Percentiles rank a stretch among this genome's conserved stretches.
phyloP scores from a whole-genome alignment of 169 alveolate species.

The Eimeria tenella region DNA sequence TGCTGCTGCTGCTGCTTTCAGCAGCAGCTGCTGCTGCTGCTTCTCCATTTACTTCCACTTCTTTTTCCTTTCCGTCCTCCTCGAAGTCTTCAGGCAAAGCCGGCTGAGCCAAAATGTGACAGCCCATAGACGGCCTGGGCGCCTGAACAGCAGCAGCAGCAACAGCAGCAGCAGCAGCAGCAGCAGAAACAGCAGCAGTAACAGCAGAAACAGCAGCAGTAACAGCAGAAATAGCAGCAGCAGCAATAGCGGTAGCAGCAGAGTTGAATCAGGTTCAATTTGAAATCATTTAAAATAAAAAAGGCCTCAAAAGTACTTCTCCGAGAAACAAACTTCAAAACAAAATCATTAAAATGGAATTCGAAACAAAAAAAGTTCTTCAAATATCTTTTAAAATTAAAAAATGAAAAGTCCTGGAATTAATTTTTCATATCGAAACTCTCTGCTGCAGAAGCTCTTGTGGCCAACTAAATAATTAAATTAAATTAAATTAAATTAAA shows the following conservation, averaged over 20 bases:
- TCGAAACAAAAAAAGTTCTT: too few relatives aligned
- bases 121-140: conserved; percentile 29
- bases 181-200: neutral
- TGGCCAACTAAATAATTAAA: too few relatives aligned
- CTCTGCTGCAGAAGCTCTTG: too few relatives aligned
- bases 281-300: too few relatives aligned
- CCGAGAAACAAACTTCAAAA: too few relatives aligned
- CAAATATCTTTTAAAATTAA: too few relatives aligned
- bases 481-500: too few relatives aligned
- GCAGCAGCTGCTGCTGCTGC: neutral
- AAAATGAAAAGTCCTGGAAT: too few relatives aligned
- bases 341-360: too few relatives aligned
- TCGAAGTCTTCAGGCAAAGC: neutral
- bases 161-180: neutral
- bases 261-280: neutral
- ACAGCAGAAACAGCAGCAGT: neutral
- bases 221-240: neutral
- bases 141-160: conserved; percentile 16
- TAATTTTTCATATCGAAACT: too few relatives aligned
- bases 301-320: too few relatives aligned
- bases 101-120: conserved; percentile 31
- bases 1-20: neutral
- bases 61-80: neutral
- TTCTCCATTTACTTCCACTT: neutral
- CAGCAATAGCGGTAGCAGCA: neutral